A percentile compares a stretch with the other conserved stretches of the same genome.
These are phyloP conservation scores for Mycena latifolia DNA, from an alignment of 768 basidiomycete species.

Conservation along the genomic window DNA sequence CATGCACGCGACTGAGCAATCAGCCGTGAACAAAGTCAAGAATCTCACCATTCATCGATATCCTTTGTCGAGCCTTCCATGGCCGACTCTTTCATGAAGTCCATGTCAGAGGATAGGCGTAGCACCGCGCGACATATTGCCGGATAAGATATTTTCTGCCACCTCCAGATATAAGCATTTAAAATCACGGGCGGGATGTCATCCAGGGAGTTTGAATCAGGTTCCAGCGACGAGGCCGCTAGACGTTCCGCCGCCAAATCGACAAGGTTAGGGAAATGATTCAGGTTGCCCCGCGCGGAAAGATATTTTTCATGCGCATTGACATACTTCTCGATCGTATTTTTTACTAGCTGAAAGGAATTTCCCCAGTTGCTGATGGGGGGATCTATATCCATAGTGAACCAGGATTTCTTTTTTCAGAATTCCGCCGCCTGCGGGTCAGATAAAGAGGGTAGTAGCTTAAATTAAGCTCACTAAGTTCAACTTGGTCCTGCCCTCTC, in stretches of 20 bases:
- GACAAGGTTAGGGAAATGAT: constrained; percentile 11
- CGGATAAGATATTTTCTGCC: constrained; percentile 13
- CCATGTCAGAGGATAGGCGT: background rate
- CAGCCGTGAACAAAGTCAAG: background rate
- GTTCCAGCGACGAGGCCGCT: background rate
- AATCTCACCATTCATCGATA: constrained; percentile 24
- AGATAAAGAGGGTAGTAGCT: no score
- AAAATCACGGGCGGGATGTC: constrained; percentile 10
- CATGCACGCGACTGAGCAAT: background rate
- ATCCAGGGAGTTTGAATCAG: constrained; percentile 7
- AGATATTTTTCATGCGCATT: background rate
- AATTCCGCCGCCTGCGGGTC: no score
- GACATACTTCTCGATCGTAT: constrained; percentile 7
- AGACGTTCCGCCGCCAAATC: constrained; percentile 22
- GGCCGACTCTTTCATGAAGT: background rate
- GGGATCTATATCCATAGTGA: background rate
- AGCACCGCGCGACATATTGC: constrained; percentile 3
- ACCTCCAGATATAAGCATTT: constrained; percentile 3
- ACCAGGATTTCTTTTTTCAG: no score
- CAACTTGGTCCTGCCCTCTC: no score
- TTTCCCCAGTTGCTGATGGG: constrained; percentile 13
- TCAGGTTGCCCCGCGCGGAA: background rate
- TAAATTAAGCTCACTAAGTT: no score
- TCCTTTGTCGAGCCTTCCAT: background rate
- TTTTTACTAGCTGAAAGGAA: background rate